Base-by-base conservation (phyloP, 768 basidiomycete genomes). In the Mycena capillaripes region DNA sequence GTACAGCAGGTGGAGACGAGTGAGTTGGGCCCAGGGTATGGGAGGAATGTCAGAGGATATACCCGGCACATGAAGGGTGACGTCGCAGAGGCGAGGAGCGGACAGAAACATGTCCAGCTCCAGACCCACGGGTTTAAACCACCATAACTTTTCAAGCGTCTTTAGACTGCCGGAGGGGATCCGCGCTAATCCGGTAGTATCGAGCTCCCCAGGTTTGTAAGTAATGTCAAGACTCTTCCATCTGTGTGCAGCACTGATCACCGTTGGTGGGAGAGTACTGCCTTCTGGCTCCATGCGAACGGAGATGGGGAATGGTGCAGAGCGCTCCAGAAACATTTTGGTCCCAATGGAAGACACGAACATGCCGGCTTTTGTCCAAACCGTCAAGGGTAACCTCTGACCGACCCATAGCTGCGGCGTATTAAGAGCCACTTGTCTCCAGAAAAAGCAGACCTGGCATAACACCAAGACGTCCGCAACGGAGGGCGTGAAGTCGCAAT, bases 1-100 rank as follows among this genome's bases (percentile, higher is more conserved):
- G 21, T 52, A 58, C 36, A 12, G 23, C 44, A 71, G 50, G 36
- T 36, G 7, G 12, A 36, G 36, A 6, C 36, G 36, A 36, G 36
- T 36, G 36, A 36, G 36, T 36, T 71, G 70, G 1, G 57, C 70
- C 64, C 70, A 71, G n/a, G 63, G 70, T 29, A 71, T 60, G 4
- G 38, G 34, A 30, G 38, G 44, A 23, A 61, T 34, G 9, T 27
- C 6, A 14, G 32, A 23, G 30, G 58, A 34, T 23, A 21, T 27
- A 34, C 21, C 19, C 19, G n/a, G 27, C 32, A 55, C 23, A 21
- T n/a, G 23, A 16, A 71, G 12, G 21, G 29, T 32, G 50, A 66
- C 57, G n/a, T 53, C 30, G 30, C 50, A 58, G 27, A 66, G 64
- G 46, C 27, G 56, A 36, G 62, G 53, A 2, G 70, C 63, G 17